Evolutionary conservation across 768 basidiomycete genomes (phyloP), one percentile per base, ranked within the genome.

Genomic region (Boletellus ananas): DNA sequence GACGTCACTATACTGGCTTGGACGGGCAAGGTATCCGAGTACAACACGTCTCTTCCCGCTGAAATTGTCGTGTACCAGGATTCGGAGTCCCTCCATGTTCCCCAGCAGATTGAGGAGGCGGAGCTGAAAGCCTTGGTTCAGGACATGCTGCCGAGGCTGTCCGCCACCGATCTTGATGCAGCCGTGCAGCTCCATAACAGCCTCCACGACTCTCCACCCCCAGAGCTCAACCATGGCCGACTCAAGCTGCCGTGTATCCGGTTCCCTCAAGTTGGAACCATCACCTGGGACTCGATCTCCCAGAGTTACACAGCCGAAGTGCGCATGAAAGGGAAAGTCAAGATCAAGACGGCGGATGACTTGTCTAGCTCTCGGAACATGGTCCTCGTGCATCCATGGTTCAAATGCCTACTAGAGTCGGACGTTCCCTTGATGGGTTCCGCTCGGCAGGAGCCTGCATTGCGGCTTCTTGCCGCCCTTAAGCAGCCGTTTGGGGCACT

Each of bases 11-110:
- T 58, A 33, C 43, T 63, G 11, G 53, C 41, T 16, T 63, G 61
- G 59, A 53, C 47, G 2, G 61, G 61, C 18, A 27, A 41, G 6
- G 4, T 47, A 11, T 61, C 59, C 1, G 44, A 49, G n/a, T 61
- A 61, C 23, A 61, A 64, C 23, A 47, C 51, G 3, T 62, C 62
- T 33, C 55, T 62, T 31, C 61, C 60, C 6, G 49, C 47, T 1
- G 55, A 57, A 20, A 57, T 62, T 14, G 20, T 46, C 5, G 58
- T 60, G 7, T 60, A 59, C 31, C 27, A 27, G 3, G 21, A 39
- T 6, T 1, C 12, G 2, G 52, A 54, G 23, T 33, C 10, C 10
- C 11, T 1, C 20, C 27, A 58, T 21, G 9, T 58, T 21, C 58
- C 58, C 1, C 3, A 3, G 4, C 16, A 12, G 3, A 23, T 49